Base-by-base conservation (phyloP, 208 protist species). In the Acanthamoeba triangularis region DNA sequence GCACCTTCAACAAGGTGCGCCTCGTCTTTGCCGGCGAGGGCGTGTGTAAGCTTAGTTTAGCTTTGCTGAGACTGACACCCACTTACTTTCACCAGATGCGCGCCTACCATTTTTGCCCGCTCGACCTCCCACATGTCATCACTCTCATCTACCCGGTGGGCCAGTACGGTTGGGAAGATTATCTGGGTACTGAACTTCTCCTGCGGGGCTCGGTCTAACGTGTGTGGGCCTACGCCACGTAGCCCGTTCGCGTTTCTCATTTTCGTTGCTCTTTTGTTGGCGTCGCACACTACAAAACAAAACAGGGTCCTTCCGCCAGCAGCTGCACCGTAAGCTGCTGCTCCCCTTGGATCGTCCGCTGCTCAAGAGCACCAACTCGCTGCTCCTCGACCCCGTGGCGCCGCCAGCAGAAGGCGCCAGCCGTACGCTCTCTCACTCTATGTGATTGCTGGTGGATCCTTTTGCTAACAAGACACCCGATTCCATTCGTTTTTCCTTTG, bases 311-410 rank as follows among this genome's bases (percentile, higher is more conserved):
- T 94, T 85, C 35, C 90, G 90, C 10, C 59, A 82, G 41, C 49
- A 49, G 18, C 49, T 94, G 6, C 90, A 94, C 37, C 25, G 30
- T 2, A 84, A 61, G 41, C 37, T 85, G 44, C 67, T 85, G 28
- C 67, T 94, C 8, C 90, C 90, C 25, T 59, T 94, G 65, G 67
- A 94, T 47, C 25, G 90, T 18, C 90, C 90, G 7, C 37, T 94
- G 54, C 52, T 94, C 30, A 54, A 67, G 54, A 94, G 47, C 67
- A 49, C 44, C 47, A 94, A 94, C 44, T 3, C 90, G 13, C 49
- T 94, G 25, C 8, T 47, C 8, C 37, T 94, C 16, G 67, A 93
- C 5, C 41, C 61, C 37, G 41, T 93, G 4, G 6, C 56, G 8
- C 54, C 44, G 8, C 59, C 90, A 23, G 35, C 30, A 78, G 59